Base-by-base conservation (phyloP, 495 filamentous ascomycete genomes). In the Lichenothelia convexa region DNA sequence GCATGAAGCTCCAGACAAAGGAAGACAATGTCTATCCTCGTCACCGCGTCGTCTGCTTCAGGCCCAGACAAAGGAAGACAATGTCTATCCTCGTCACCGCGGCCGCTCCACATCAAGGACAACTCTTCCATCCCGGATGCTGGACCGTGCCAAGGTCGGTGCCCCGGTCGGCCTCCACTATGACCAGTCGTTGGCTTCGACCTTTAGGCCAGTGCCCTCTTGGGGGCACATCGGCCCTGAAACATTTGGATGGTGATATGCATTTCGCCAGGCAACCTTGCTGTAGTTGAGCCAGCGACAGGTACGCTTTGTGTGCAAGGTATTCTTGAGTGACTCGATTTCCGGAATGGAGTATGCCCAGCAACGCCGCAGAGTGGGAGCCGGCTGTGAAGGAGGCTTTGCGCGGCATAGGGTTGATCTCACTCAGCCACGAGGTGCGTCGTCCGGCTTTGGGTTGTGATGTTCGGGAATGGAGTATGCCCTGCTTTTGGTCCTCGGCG, bases 151-250 rank as follows among this genome's bases (percentile, higher is more conserved):
- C 91, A 38, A 97, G 71, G 50, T 97, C 91, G 6, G 80, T 91
- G 16, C 89, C 89, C 36, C 89, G 80, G 52, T 97, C 89, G 12
- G 89, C 89, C 58, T 97, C 89, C 21, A 94, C 86, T 42, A 95
- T 93, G 34, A 97, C 91, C 36, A 95, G 51, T 97, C 89, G 21
- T 91, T 91, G 20, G 69, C 69, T 40, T 84, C 87, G 36, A 93
- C 78, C 34, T 80, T 78, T 19, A 97, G 65, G 2, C 91, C 91
- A 9, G 85, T 94, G 30, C 84, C 84, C 54, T 93, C 85, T 54
- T 89, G 85, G 36, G 93, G 78, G 53, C 15, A 95, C 82, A 47
- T 94, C 91, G 32, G 84, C 83, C 38, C 89, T 74, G 17, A 77
- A 75, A 50, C 84, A 92, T 50, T 97, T 97, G 65, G 95, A 97